Evolutionary conservation across 2,329 filamentous ascomycete genomes (phyloP).

Genomic region (Ophiocordyceps robertsii): DNA sequence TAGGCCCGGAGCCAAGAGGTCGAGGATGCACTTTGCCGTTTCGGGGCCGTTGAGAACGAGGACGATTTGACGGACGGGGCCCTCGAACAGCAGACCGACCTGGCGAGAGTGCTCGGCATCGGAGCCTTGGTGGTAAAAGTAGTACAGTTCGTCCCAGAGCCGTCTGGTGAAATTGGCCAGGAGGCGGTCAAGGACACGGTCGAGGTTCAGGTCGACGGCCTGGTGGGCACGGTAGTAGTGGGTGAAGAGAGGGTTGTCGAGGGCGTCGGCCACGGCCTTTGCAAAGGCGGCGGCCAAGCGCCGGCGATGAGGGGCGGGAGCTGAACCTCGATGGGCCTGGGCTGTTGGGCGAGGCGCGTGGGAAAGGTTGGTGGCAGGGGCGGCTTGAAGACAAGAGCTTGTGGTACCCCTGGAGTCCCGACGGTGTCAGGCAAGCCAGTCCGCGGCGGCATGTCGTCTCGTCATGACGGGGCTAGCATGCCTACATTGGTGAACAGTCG

Average conservation of each 20-base stretch:
- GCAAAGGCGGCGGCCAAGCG: slow-evolving; percentile 21
- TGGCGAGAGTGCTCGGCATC: slow-evolving; percentile 14
- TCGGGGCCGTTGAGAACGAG: slow-evolving; percentile 23
- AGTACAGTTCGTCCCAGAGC: slow-evolving; percentile 23
- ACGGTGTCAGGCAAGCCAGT: background rate
- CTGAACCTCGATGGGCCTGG: slow-evolving; percentile 17
- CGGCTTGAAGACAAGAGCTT: slow-evolving; percentile 13
- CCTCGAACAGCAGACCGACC: slow-evolving; percentile 20
- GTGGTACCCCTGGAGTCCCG: background rate
- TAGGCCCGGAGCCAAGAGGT: slow-evolving; percentile 20
- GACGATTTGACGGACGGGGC: slow-evolving; percentile 22
- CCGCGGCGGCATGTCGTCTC: background rate
- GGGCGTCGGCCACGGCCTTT: slow-evolving; percentile 17
- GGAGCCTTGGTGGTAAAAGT: slow-evolving; percentile 16
- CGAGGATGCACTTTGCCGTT: slow-evolving; percentile 18
- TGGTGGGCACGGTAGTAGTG: slow-evolving; percentile 22
- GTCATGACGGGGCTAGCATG: too few species aligned
- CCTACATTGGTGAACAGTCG: too few species aligned
- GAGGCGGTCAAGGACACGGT: slow-evolving; percentile 21
- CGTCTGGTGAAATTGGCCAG: slow-evolving; percentile 16
- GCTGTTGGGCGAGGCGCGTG: slow-evolving; percentile 13
- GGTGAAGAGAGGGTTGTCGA: slow-evolving; percentile 22
- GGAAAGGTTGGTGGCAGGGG: slow-evolving; percentile 17
- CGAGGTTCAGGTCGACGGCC: slow-evolving; percentile 18
- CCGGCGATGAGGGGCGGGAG: slow-evolving; percentile 22